A percentile compares a stretch with the other conserved stretches of the same genome.
Conservation (phyloP, 2,329 filamentous ascomycete species). For the Geosmithia putterillii region DNA sequence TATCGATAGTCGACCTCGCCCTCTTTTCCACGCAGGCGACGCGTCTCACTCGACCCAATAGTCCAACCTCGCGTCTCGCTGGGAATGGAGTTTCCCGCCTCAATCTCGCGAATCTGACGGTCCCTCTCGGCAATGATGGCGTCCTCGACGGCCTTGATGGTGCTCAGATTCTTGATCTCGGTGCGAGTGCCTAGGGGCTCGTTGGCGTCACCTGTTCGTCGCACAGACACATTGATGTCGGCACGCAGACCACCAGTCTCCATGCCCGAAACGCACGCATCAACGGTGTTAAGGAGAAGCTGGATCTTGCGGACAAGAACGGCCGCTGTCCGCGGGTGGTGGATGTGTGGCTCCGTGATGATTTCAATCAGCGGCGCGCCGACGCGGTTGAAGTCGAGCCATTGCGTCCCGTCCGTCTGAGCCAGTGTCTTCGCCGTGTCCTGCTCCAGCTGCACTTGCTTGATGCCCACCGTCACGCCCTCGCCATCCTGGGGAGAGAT, state of each 20-base stretch:
- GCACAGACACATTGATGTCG: conserved; percentile 90
- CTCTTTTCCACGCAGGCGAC: conserved; percentile 77
- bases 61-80: conserved; percentile 93
- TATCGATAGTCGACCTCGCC: conserved; percentile 97
- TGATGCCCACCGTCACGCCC: conserved; percentile 64
- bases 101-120: conserved; percentile 71
- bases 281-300: conserved; percentile 62
- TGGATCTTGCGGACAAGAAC: conserved; percentile 86
- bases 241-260: conserved; percentile 82
- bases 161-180: conserved; percentile 95
- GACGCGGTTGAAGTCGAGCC: conserved; percentile 89
- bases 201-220: conserved; percentile 34
- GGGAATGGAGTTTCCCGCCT: conserved; percentile 59
- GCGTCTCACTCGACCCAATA: conserved; percentile 70
- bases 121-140: conserved; percentile 86
- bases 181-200: conserved; percentile 65
- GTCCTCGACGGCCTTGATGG: conserved; percentile 89
- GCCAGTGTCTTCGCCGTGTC: conserved; percentile 91
- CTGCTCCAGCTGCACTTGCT: conserved; percentile 94
- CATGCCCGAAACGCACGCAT: conserved; percentile 85
- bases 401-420: conserved; percentile 58
- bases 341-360: conserved; percentile 82
- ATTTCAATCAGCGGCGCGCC: conserved; percentile 89
- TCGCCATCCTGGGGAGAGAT: conserved; percentile 64
- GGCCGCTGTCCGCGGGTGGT: conserved; percentile 75